Evolutionary conservation across 2,329 filamentous ascomycete species (phyloP), one percentile per base, ranked within the genome.

Genomic region (Aureobasidium pullulans): DNA sequence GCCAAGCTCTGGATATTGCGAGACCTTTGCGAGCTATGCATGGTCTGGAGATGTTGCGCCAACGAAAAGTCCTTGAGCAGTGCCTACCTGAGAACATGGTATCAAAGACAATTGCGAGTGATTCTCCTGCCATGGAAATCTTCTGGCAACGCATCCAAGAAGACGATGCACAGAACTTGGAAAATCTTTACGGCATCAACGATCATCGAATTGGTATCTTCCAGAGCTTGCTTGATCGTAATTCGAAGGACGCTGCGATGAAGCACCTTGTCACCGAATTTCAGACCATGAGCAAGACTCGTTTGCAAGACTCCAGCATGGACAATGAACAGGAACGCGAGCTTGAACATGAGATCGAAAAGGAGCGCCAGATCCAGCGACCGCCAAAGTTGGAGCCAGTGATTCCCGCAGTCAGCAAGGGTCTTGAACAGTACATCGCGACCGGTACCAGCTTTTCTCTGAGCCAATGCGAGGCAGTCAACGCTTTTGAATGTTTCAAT

Each of bases 301-400:
- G 66, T 2, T 65, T 76, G 31, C 63, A 68, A 1, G 65, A 72
- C 0, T 54, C 63, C 0, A 72, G 75, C 0, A 70, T 88, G 0
- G 72, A 81, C 2, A 84, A 89, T 65, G 87, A 90, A 60, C 84
- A 89, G 62, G 86, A 90, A 66, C 77, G 86, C 0, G 87, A 89
- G 62, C 72, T 90, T 0, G 76, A 82, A 0, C 84, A 83, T 0
- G 86, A 90, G 62, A 77, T 82, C 1, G 83, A 89, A 63, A 71
- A 79, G 28, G 83, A 89, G 65, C 73, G 77, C 1, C 72, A 87
- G 50, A 64, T 82, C 0, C 73, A 87, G 63, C 73, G 73, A 1
- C 81, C 83, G 0, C 65, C 68, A 0, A 60, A 69, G 0, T 73
- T 74, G 1, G 39, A 64, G 0, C 75, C 84, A 0, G 65, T 62